Conservation (phyloP, 73 alveolate species). For the Paramecium bursaria region DNA sequence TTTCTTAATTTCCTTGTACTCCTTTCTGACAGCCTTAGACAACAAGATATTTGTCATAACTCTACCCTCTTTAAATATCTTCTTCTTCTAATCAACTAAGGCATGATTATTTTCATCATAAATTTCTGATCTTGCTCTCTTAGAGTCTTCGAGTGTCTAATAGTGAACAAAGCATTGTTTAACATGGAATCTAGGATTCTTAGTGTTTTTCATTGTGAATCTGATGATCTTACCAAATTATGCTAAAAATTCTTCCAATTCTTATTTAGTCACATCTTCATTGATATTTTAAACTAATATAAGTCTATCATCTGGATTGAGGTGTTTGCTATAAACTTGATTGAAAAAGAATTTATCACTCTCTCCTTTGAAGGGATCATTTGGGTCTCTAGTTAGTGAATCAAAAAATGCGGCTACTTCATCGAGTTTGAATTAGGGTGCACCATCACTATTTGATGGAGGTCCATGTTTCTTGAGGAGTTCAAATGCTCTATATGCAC, state of each 20-base stretch:
- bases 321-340: constrained; percentile 43
- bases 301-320: constrained; percentile 61
- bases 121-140: constrained; percentile 62
- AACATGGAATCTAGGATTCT: constrained; percentile 34
- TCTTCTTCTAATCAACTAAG: background rate
- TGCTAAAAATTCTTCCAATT: background rate
- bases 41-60: constrained; percentile 44
- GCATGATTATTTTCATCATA: constrained; percentile 30
- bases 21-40: constrained; percentile 53
- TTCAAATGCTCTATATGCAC: constrained; percentile 56
- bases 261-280: constrained; percentile 27
- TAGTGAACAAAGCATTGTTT: constrained; percentile 53
- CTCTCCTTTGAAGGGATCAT: constrained; percentile 45
- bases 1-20: constrained; percentile 45
- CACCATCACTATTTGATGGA: constrained; percentile 48
- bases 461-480: constrained; percentile 1
- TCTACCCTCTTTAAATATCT: constrained; percentile 34
- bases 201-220: constrained; percentile 23
- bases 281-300: constrained; percentile 33
- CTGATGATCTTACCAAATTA: constrained; percentile 50
- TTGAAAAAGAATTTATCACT: constrained; percentile 41
- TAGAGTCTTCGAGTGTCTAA: constrained; percentile 49
- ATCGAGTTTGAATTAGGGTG: background rate
- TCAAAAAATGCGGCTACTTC: constrained; percentile 25
- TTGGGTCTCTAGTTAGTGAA: background rate